Percentiles rank a stretch among this genome's conserved stretches.
Evolutionary conservation across 306 rosid genomes (phyloP).

Genomic region (Prunus armeniaca): DNA sequence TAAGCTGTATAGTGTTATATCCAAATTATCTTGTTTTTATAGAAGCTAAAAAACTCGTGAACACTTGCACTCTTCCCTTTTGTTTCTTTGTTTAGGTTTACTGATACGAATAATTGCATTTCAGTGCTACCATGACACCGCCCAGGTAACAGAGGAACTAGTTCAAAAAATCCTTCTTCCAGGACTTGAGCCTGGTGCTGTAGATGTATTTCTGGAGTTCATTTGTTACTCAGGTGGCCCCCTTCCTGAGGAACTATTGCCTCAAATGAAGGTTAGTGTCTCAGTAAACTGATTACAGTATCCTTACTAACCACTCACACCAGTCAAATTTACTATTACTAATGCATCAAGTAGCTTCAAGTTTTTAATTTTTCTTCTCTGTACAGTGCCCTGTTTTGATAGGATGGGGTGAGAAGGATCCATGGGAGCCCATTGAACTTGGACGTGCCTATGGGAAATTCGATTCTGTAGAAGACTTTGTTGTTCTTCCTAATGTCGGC

Average conservation of each 20-base stretch:
- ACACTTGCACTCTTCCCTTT: background rate
- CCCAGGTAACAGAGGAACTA: constrained; percentile 85
- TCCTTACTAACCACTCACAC: background rate
- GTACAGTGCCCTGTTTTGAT: constrained; percentile 86
- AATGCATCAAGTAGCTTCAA: background rate
- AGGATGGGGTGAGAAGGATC: constrained; percentile 99
- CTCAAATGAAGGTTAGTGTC: constrained; percentile 67
- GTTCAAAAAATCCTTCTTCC: constrained; percentile 82
- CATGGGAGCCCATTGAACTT: constrained; percentile 93
- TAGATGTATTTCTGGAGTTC: constrained; percentile 87
- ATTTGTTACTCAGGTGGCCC: constrained; percentile 95
- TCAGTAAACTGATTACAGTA: constrained; percentile 10
- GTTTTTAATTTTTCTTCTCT: constrained; percentile 5
- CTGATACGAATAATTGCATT: constrained; percentile 28
- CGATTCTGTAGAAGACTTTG: constrained; percentile 79
- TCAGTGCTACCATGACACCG: constrained; percentile 88
- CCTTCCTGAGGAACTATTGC: constrained; percentile 92
- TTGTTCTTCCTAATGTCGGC: constrained; percentile 88
- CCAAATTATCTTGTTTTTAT: too few species aligned
- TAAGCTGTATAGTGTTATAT: too few species aligned
- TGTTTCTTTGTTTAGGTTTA: background rate
- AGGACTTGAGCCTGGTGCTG: constrained; percentile 94
- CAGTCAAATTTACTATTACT: background rate
- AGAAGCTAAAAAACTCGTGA: too few species aligned
- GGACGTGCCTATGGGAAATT: constrained; percentile 63